Evolutionary conservation across 2,329 filamentous ascomycete species (phyloP).

Genomic region (Penicillium digitatum): DNA sequence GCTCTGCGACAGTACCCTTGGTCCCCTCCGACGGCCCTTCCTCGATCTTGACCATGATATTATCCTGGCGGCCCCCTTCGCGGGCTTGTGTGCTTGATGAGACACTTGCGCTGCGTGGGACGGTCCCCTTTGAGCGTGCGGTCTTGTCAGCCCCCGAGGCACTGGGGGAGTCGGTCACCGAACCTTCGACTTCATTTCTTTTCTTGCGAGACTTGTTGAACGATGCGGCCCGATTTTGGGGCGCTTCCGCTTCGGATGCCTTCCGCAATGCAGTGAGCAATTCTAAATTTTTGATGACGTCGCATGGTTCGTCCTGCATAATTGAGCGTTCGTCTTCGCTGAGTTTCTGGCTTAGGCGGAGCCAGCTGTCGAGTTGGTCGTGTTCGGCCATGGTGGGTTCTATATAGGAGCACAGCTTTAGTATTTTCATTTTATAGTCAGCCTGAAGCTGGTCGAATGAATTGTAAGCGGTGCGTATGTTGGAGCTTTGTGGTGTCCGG

Average conservation of each 20-base stretch:
- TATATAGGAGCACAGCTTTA: constrained; percentile 18
- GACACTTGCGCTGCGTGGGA: constrained; percentile 42
- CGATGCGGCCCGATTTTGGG: constrained; percentile 35
- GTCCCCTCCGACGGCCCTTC: constrained; percentile 42
- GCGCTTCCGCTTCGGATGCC: constrained; percentile 46
- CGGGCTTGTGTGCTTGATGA: constrained; percentile 39
- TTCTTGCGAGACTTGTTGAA: constrained; percentile 47
- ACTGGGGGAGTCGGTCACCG: constrained; percentile 45
- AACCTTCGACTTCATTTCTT: constrained; percentile 43
- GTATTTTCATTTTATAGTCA: background rate
- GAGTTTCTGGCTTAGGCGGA: constrained; percentile 46
- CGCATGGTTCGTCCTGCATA: constrained; percentile 47
- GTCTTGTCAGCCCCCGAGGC: constrained; percentile 44
- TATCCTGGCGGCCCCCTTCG: constrained; percentile 37
- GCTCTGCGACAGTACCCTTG: constrained; percentile 45
- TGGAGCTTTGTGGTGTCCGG: background rate
- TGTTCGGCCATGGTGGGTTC: constrained; percentile 40
- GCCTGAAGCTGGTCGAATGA: background rate
- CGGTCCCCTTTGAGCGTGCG: constrained; percentile 42
- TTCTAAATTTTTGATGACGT: constrained; percentile 50
- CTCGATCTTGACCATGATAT: constrained; percentile 40
- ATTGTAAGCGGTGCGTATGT: background rate
- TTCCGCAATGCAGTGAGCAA: constrained; percentile 49
- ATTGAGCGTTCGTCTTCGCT: constrained; percentile 49
- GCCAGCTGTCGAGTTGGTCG: constrained; percentile 44